Evolutionary conservation across 2,329 filamentous ascomycete genomes (phyloP).

Genomic region (Stagonosporopsis vannaccii): DNA sequence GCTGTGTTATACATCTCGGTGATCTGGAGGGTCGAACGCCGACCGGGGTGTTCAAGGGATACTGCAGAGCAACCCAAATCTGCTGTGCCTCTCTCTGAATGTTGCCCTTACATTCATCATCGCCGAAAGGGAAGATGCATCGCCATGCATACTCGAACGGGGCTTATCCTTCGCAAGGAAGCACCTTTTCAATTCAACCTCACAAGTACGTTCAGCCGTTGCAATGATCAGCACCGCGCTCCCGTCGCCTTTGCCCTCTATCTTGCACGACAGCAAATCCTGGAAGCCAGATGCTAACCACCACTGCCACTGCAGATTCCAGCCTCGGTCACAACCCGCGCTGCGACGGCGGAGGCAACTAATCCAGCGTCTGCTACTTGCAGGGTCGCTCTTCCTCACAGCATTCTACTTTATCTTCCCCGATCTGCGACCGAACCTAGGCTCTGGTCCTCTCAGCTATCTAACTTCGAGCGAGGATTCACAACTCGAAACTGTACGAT

Average conservation of each 20-base stretch:
- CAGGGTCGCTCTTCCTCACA: constrained; percentile 64
- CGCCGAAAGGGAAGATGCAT: constrained; percentile 75
- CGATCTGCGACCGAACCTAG: constrained; percentile 69
- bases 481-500: constrained; percentile 92
- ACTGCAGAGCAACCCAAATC: constrained; percentile 36
- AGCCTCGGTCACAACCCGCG: constrained; percentile 79
- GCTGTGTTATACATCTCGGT: constrained; percentile 29
- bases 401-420: constrained; percentile 77
- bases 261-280: constrained; percentile 27
- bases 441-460: constrained; percentile 72
- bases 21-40: constrained; percentile 44
- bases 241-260: constrained; percentile 24
- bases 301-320: constrained; percentile 68
- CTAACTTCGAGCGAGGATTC: constrained; percentile 72
- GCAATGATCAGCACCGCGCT: constrained; percentile 34
- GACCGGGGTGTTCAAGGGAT: constrained; percentile 48
- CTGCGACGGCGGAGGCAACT: constrained; percentile 77
- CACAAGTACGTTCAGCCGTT: constrained; percentile 71
- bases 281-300: constrained; percentile 41
- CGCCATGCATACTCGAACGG: constrained; percentile 89
- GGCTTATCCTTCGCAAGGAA: constrained; percentile 70
- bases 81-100: constrained; percentile 53
- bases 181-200: constrained; percentile 84
- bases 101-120: constrained; percentile 67
- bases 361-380: constrained; percentile 70